Percentiles rank a stretch among this genome's conserved stretches.
These are phyloP conservation scores for Gigaspora rosea DNA, from an alignment of 192 early-diverging fungal genomes.

Conservation along the genomic window DNA sequence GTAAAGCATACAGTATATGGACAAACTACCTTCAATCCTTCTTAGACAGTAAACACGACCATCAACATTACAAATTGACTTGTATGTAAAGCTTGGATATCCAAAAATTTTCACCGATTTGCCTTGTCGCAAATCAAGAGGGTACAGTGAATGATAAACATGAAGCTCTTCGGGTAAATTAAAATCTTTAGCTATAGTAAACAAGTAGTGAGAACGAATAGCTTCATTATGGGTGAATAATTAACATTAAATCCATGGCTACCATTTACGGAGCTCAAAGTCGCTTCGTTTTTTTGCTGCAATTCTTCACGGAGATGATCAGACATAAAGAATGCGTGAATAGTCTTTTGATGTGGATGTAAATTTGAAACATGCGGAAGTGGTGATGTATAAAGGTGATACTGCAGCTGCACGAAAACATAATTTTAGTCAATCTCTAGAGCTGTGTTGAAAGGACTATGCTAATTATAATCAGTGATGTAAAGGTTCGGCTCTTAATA, in stretches of 20 bases:
- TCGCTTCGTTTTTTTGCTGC: slow-evolving; percentile 67
- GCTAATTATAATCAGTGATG: too few relatives aligned
- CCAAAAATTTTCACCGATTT: slow-evolving; percentile 65
- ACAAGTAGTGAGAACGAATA: slow-evolving; percentile 27
- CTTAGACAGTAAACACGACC: slow-evolving; percentile 83
- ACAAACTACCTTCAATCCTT: slow-evolving; percentile 72
- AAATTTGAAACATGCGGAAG: slow-evolving; percentile 72
- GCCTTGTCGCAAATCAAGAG: slow-evolving; percentile 59
- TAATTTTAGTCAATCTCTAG: too few relatives aligned
- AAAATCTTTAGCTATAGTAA: slow-evolving; percentile 50
- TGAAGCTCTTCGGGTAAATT: slow-evolving; percentile 80
- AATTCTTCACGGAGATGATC: slow-evolving; percentile 83
- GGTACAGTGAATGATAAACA: slow-evolving; percentile 84
- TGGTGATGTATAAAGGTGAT: slow-evolving; percentile 77
- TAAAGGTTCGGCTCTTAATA: too few relatives aligned
- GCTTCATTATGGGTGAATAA: not conserved
- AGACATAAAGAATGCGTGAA: slow-evolving; percentile 83
- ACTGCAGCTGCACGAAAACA: slow-evolving; percentile 59
- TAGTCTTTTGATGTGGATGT: slow-evolving; percentile 73
- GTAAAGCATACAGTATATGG: not conserved
- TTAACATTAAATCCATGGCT: not conserved
- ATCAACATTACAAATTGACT: slow-evolving; percentile 80
- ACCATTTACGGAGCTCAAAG: slow-evolving; percentile 42
- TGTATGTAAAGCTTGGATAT: slow-evolving; percentile 77
- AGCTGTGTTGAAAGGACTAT: too few relatives aligned